These are phyloP conservation scores for Neonectria faginata DNA, from an alignment of 2,329 filamentous ascomycete genomes.

Conservation along the genomic window DNA sequence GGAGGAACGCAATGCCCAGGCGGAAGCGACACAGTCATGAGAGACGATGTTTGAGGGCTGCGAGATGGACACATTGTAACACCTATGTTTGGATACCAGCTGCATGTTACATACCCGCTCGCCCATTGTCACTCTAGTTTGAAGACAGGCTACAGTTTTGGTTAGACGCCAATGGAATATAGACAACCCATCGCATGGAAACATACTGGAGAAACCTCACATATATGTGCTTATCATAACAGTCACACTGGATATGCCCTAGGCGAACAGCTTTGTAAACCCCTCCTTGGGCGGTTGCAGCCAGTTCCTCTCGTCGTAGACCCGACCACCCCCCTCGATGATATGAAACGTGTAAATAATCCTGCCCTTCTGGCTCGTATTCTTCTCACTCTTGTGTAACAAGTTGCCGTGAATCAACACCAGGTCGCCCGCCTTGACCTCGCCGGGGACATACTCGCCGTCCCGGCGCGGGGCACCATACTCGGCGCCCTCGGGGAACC, in stretches of 20 bases:
- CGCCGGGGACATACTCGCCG: constrained; percentile 76
- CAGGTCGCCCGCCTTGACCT: constrained; percentile 90
- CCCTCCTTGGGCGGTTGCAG: constrained; percentile 84
- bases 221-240: neutral
- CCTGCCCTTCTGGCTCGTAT: constrained; percentile 84
- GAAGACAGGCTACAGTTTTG: constrained; percentile 25
- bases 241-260: constrained; percentile 22
- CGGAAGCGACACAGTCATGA: constrained; percentile 21
- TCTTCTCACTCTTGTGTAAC: constrained; percentile 95
- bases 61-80: constrained; percentile 42
- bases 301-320: constrained; percentile 93
- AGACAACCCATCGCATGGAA: constrained; percentile 18
- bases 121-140: constrained; percentile 28
- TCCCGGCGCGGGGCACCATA: constrained; percentile 59
- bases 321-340: constrained; percentile 81
- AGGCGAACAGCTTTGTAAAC: constrained; percentile 75
- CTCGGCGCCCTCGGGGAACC: constrained; percentile 68
- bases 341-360: constrained; percentile 99
- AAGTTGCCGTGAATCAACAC: constrained; percentile 97
- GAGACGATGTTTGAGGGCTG: constrained; percentile 25
- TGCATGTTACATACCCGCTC: constrained; percentile 41
- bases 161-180: constrained; percentile 20
- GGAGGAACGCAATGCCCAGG: constrained; percentile 34
- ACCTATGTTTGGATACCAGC: constrained; percentile 34
- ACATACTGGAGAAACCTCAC: neutral